Conservation (phyloP, 148 eudicot species). For the Nepenthes gracilis region DNA sequence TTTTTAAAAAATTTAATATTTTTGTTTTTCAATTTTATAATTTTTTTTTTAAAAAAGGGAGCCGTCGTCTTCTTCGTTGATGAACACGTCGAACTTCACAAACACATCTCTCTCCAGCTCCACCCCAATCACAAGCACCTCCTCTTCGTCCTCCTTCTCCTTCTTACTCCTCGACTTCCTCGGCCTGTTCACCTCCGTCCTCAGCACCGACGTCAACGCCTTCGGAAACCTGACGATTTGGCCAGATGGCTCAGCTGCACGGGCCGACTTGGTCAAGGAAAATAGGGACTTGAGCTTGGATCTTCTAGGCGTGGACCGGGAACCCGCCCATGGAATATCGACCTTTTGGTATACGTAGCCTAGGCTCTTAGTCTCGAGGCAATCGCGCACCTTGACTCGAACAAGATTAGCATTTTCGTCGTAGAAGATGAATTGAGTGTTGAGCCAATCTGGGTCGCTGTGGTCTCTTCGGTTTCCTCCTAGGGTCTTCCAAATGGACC, state of each 20-base stretch:
- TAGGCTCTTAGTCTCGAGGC: slow-evolving; percentile 40
- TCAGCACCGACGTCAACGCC: slow-evolving; percentile 27
- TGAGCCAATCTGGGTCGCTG: slow-evolving; percentile 57
- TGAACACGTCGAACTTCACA: slow-evolving; percentile 59
- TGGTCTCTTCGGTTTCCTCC: slow-evolving; percentile 33
- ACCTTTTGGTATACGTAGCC: slow-evolving; percentile 64
- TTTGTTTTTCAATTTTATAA: no score
- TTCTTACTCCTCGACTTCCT: slow-evolving; percentile 45
- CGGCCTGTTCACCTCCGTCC: slow-evolving; percentile 51
- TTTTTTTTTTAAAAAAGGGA: no score
- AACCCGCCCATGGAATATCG: slow-evolving; percentile 44
- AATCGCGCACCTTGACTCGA: slow-evolving; percentile 44
- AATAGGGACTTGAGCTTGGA: slow-evolving; percentile 17
- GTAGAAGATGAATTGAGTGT: slow-evolving; percentile 52
- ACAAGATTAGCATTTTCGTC: slow-evolving; percentile 63
- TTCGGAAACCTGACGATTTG: slow-evolving; percentile 26
- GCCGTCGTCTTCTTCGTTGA: slow-evolving; percentile 77
- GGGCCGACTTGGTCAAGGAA: slow-evolving; percentile 24
- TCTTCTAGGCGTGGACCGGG: slow-evolving; percentile 26
- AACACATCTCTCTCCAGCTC: slow-evolving; percentile 29
- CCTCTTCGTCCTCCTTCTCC: slow-evolving; percentile 51
- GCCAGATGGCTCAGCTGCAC: slow-evolving; percentile 17
- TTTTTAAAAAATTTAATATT: no score
- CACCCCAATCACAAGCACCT: slow-evolving; percentile 37
- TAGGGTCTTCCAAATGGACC: slow-evolving; percentile 64